These are phyloP conservation scores for Echinosophora koreensis DNA, from an alignment of 306 rosid species.

Conservation along the genomic window DNA sequence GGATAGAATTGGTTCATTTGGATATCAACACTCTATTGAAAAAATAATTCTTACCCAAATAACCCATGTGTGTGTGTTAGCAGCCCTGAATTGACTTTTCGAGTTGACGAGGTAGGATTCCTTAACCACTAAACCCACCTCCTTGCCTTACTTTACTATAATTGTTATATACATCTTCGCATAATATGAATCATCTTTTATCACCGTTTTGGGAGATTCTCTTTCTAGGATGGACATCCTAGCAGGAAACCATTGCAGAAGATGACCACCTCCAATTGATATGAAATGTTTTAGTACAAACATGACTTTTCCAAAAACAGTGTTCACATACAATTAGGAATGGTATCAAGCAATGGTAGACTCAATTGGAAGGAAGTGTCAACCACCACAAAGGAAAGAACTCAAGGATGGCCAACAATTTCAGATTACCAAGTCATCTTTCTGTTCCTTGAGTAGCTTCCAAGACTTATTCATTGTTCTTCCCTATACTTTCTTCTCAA, in stretches of 20 bases:
- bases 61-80: too few species aligned
- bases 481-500: constrained; percentile 15
- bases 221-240: not conserved
- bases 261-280: constrained; percentile 43
- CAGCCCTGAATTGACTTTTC: too few species aligned
- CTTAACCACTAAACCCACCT: not conserved
- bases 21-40: too few species aligned
- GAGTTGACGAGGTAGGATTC: not conserved
- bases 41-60: too few species aligned
- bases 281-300: not conserved
- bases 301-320: constrained; percentile 39
- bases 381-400: constrained; percentile 45
- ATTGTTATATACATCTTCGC: not conserved
- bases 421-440: constrained; percentile 22
- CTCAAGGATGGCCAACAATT: constrained; percentile 34
- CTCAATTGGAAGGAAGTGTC: constrained; percentile 45
- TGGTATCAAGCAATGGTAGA: not conserved
- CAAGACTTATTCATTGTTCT: constrained; percentile 34
- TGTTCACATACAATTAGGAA: constrained; percentile 4
- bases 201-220: not conserved
- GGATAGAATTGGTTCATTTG: too few species aligned
- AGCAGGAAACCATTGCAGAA: not conserved
- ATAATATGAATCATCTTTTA: not conserved
- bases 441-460: constrained; percentile 51
- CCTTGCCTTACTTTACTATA: not conserved